A percentile compares a stretch with the other conserved stretches of the same genome.
Conservation (phyloP, 2,329 filamentous ascomycete species). For the Diaporthe vaccinii region DNA sequence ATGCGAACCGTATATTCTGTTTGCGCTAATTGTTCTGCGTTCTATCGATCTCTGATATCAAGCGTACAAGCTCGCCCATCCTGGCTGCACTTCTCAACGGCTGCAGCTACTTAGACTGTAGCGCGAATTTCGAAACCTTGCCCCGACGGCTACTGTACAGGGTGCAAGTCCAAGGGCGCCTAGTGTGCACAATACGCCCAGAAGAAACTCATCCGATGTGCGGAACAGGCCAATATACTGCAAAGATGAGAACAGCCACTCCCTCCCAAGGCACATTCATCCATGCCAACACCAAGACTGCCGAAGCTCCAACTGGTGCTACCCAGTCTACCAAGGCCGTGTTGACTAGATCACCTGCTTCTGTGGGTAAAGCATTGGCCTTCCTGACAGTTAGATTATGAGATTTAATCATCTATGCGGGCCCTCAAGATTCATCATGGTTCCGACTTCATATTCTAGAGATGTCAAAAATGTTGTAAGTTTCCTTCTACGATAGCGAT, state of each 20-base stretch:
- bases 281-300: neutral
- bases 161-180: neutral
- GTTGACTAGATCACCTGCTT: neutral
- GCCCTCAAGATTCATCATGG: neutral
- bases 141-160: neutral
- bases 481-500: no score
- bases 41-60: neutral
- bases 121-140: neutral
- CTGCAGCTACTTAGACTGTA: constrained; percentile 13
- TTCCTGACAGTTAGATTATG: neutral
- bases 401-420: neutral
- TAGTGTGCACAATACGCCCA: no score
- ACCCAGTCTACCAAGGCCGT: neutral
- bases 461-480: no score
- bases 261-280: neutral
- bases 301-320: neutral
- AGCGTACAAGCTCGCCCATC: neutral
- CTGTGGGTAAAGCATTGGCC: neutral
- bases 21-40: neutral
- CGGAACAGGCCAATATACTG: no score
- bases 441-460: no score
- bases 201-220: no score
- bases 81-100: neutral
- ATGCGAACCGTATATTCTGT: neutral
- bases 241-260: neutral